Evolutionary conservation across 441 rosid genomes (phyloP).

Genomic region (Croton laevigatus): DNA sequence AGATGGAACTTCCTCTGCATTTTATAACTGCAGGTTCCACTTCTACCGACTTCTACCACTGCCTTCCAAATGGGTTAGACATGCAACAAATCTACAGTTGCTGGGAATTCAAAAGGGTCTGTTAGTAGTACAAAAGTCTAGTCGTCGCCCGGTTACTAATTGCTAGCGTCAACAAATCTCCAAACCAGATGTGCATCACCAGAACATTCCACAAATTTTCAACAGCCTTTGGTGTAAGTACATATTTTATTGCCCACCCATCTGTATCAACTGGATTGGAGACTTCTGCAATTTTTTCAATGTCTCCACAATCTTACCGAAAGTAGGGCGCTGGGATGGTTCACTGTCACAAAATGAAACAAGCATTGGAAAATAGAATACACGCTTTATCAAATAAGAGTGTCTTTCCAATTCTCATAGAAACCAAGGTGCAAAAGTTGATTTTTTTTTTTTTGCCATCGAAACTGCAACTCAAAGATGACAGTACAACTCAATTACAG

Average conservation of each 20-base stretch:
- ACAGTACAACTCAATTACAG: too few species aligned
- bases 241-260: constrained; percentile 38
- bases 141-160: constrained; percentile 1
- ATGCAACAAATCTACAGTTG: constrained; percentile 35
- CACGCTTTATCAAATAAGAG: not conserved
- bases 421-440: not conserved
- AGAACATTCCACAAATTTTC: not conserved
- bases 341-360: constrained; percentile 39
- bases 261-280: constrained; percentile 58
- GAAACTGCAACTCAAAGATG: not conserved
- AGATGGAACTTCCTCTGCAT: constrained; percentile 13
- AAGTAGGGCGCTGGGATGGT: constrained; percentile 72
- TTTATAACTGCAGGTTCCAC: constrained; percentile 14
- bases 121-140: constrained; percentile 18
- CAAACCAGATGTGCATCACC: not conserved
- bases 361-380: constrained; percentile 1
- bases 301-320: constrained; percentile 55
- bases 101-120: constrained; percentile 24
- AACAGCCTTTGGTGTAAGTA: not conserved
- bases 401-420: not conserved
- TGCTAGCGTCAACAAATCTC: constrained; percentile 1
- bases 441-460: not conserved
- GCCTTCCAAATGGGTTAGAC: constrained; percentile 33
- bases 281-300: constrained; percentile 84
- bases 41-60: not conserved